phyloP scores from a whole-genome alignment of 192 early-diverging fungal species.

The Coemansia sp. region DNA sequence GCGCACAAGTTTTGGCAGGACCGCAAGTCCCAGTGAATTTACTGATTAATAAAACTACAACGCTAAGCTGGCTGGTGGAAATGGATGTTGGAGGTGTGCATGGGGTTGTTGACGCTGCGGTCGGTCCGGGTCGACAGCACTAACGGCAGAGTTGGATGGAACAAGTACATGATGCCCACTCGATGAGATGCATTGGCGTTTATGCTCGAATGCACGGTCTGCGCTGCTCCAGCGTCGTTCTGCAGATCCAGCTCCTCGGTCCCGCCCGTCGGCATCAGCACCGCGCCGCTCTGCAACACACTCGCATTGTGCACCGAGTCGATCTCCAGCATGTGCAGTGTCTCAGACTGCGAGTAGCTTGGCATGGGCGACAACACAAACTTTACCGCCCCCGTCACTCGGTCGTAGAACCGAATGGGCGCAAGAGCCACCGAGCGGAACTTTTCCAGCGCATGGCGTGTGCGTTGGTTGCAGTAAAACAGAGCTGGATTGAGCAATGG shows the following conservation, averaged over 20 bases:
- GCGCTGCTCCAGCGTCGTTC: background rate
- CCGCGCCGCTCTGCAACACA: constrained; percentile 20
- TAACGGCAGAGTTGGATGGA: constrained; percentile 41
- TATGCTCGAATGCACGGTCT: background rate
- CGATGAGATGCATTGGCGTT: background rate
- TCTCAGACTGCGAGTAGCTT: no score
- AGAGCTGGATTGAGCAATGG: constrained; percentile 33
- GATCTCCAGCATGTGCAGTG: no score
- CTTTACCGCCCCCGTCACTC: constrained; percentile 24
- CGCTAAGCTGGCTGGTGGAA: constrained; percentile 15
- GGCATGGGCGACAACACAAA: constrained; percentile 45
- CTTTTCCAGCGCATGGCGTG: constrained; percentile 43
- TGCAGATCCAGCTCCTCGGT: constrained; percentile 17
- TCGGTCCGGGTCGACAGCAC: constrained; percentile 44
- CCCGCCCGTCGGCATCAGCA: constrained; percentile 32
- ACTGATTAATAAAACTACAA: constrained; percentile 1
- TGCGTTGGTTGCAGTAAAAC: constrained; percentile 50
- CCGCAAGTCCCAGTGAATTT: background rate
- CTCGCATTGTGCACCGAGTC: no score
- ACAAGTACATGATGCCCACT: constrained; percentile 29
- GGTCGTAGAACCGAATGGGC: constrained; percentile 49
- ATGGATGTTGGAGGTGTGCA: constrained; percentile 41
- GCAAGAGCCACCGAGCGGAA: constrained; percentile 22
- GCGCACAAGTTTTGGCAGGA: constrained; percentile 67
- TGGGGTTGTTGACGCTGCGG: constrained; percentile 9